Evolutionary conservation across 345 rosid species (phyloP).

Genomic region (Pelargonium nanum): DNA sequence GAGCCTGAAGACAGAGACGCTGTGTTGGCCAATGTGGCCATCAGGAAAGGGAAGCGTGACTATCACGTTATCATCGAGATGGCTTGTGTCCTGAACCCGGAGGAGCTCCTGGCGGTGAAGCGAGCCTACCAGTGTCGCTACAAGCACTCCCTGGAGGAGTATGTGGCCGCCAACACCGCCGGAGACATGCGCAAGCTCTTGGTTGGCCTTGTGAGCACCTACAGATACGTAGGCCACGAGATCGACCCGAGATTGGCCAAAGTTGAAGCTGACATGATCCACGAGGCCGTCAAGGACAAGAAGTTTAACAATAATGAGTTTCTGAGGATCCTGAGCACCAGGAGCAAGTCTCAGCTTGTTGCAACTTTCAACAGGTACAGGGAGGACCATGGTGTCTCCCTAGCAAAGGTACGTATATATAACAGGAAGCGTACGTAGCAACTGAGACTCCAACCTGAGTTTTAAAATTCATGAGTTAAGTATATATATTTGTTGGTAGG

Average conservation of each 20-base stretch:
- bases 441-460: too few species aligned
- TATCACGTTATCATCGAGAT: not conserved
- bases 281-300: not conserved
- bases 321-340: not conserved
- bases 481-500: too few species aligned
- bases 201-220: not conserved
- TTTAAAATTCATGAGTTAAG: too few species aligned
- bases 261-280: not conserved
- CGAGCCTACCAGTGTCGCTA: not conserved
- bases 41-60: not conserved
- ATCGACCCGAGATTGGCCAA: not conserved
- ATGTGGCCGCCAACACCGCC: not conserved
- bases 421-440: too few species aligned
- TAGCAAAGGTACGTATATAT: not conserved
- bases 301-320: not conserved
- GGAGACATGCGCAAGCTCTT: not conserved
- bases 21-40: constrained; percentile 10
- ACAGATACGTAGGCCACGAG: not conserved
- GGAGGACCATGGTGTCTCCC: not conserved
- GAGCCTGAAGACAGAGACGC: constrained; percentile 27
- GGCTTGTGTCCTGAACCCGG: not conserved
- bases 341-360: not conserved
- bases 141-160: not conserved
- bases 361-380: not conserved
- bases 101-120: not conserved